Evolutionary conservation across 768 basidiomycete species (phyloP), one percentile per base, ranked within the genome.

Genomic region (Daedaleopsis nitida): DNA sequence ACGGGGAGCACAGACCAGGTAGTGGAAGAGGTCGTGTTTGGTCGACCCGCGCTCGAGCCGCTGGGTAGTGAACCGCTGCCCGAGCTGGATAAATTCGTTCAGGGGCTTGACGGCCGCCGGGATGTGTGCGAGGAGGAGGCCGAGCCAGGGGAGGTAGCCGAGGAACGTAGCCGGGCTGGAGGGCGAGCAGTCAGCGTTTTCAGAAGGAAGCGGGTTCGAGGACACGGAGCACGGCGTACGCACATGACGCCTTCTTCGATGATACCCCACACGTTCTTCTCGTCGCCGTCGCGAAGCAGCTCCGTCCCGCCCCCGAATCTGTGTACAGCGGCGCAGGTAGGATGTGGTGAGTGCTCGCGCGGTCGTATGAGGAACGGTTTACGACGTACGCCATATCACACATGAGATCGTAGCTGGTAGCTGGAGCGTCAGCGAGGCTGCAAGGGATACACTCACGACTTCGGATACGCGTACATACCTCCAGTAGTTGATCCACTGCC

Each of bases 381-480:
- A 12, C 19, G 17, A 58, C 61, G 34, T 57, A 78, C 74, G 73
- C 77, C 58, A 81, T 72, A 52, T 79, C 78, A 17, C 72, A 74
- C 77, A 80, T 78, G 56, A 80, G 69, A 56, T 81, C 80, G 55
- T 74, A 79, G 38, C 78, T 80, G 45, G 8, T 6, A n/a, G n/a
- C 1, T 5, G 10, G 2, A 7, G 10, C 16, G 5, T 12, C n/a
- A 1, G 23, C 55, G 5, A 54, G 32, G 19, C 32, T 10, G 42
- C 3, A 17, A 2, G 7, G 21, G 3, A 13, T 24, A 17, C 3
- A 21, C 17, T 37, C 47, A 5, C 11, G 23, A 19, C 19, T n/a
- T n/a, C n/a, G n/a, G n/a, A 10, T 5, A 48, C 19, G n/a, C 27
- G 21, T 21, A 70, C 78, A 38, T 63, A 79, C 78, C 75, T 62